Evolutionary conservation across 139 green algal species (phyloP).

Genomic region (Tetratostichococcus sp.): DNA sequence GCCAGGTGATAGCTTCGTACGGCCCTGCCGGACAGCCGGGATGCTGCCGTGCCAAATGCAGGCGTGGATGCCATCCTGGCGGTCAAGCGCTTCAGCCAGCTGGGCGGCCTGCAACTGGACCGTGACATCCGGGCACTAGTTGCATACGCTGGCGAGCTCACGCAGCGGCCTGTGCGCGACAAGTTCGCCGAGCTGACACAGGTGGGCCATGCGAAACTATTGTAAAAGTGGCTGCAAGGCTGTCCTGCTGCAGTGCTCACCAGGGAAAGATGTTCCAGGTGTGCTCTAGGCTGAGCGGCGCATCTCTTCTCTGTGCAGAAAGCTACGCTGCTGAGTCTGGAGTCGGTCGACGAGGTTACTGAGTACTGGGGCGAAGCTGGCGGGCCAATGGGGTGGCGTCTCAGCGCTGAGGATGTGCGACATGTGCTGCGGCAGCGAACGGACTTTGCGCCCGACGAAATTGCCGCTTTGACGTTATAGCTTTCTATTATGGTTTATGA

Average conservation of each 20-base stretch:
- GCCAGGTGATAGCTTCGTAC: no score
- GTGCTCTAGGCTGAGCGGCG: no score
- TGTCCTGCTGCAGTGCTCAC: no score
- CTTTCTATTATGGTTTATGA: neutral
- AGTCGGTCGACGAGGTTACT: constrained; percentile 74
- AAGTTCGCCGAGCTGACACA: constrained; percentile 83
- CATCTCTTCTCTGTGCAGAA: constrained; percentile 67
- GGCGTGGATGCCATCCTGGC: constrained; percentile 75
- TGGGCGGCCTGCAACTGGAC: constrained; percentile 91
- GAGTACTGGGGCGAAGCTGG: constrained; percentile 77
- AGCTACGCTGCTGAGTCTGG: constrained; percentile 81
- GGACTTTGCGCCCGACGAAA: constrained; percentile 68
- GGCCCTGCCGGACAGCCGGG: no score
- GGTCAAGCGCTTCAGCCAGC: constrained; percentile 89
- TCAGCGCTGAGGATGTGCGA: constrained; percentile 71
- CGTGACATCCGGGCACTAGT: constrained; percentile 75
- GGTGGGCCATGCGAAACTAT: constrained; percentile 15
- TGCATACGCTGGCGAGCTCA: constrained; percentile 61
- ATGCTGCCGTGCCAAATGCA: no score
- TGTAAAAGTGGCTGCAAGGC: neutral
- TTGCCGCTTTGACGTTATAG: constrained; percentile 53
- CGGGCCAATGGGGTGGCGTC: constrained; percentile 74
- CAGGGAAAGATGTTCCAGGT: no score
- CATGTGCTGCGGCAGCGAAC: constrained; percentile 59
- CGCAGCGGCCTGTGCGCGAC: constrained; percentile 76